A percentile compares a stretch with the other conserved stretches of the same genome.
Evolutionary conservation across 441 rosid genomes (phyloP).

Genomic region (Euphorbia schlechtendalii): DNA sequence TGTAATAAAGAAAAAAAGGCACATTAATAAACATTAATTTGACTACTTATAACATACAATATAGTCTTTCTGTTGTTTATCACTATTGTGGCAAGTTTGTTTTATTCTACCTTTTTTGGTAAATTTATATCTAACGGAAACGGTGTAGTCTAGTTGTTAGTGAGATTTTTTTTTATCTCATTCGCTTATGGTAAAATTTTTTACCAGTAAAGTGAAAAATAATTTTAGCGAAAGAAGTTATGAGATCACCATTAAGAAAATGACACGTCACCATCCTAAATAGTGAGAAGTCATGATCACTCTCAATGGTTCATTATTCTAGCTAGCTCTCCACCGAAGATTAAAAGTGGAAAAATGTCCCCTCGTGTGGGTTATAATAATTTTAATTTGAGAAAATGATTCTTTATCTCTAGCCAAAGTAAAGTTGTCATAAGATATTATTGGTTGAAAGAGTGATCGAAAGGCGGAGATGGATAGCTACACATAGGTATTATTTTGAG

Average conservation of each 20-base stretch:
- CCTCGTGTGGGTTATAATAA: constrained; percentile 28
- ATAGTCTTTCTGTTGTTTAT: no score
- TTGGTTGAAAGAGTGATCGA: constrained; percentile 5
- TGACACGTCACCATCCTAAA: background rate
- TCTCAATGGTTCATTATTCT: background rate
- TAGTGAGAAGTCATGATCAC: background rate
- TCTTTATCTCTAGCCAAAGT: constrained; percentile 1
- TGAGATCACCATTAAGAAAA: background rate
- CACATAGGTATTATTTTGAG: constrained; percentile 1
- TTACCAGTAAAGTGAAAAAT: no score
- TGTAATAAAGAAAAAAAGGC: no score
- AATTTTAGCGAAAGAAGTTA: background rate
- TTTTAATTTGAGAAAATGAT: constrained; percentile 14
- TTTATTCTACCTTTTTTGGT: no score
- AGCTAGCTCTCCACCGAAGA: background rate
- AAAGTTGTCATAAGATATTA: constrained; percentile 1
- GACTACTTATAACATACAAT: no score
- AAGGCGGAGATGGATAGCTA: constrained; percentile 3
- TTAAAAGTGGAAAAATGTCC: constrained; percentile 20
- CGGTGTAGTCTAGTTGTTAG: no score
- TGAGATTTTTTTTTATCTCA: no score
- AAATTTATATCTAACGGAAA: no score
- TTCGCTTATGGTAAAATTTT: no score
- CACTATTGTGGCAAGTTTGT: no score
- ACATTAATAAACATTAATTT: constrained; percentile 14